Conservation (phyloP, 1,284 basidiomycete genomes). For the Rhodotorula mucilaginosa region DNA sequence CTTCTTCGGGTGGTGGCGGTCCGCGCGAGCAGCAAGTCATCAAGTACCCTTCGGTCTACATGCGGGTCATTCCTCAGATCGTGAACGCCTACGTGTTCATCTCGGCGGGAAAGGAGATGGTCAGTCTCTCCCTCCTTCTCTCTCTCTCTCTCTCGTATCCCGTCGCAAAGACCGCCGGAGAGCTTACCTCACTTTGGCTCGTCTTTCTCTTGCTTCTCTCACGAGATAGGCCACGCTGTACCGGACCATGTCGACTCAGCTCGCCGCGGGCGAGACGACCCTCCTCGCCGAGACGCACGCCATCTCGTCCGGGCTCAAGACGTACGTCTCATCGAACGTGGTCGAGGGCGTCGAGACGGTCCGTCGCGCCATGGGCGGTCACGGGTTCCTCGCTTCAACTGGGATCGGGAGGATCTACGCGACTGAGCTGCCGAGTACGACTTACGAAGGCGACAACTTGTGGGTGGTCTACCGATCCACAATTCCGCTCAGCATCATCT, state of each 20-base stretch:
- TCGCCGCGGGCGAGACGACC: conserved; percentile 57
- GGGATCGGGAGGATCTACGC: conserved; percentile 66
- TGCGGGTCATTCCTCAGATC: conserved; percentile 67
- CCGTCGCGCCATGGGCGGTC: conserved; percentile 70
- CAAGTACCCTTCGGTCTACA: conserved; percentile 66
- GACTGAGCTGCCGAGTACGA: conserved; percentile 60
- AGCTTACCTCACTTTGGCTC: too few species aligned
- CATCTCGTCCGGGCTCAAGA: conserved; percentile 67
- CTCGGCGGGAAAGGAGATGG: conserved; percentile 62
- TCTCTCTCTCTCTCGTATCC: background rate
- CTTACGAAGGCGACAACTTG: conserved; percentile 76
- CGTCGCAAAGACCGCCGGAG: background rate
- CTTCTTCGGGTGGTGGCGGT: background rate
- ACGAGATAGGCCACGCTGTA: conserved; percentile 51
- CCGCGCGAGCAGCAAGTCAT: conserved; percentile 63
- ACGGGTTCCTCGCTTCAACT: conserved; percentile 69
- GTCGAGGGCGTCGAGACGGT: conserved; percentile 66
- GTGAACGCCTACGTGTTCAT: conserved; percentile 71
- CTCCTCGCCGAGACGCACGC: conserved; percentile 69
- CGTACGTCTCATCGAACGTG: conserved; percentile 58
- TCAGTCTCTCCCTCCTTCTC: conserved; percentile 45
- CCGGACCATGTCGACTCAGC: conserved; percentile 54
- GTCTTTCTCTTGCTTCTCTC: too few species aligned
- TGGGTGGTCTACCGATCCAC: background rate
- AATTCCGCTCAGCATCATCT: background rate